Evolutionary conservation across 306 rosid species (phyloP), one percentile per base, ranked within the genome.

Genomic region (Citrullus mucosospermus): DNA sequence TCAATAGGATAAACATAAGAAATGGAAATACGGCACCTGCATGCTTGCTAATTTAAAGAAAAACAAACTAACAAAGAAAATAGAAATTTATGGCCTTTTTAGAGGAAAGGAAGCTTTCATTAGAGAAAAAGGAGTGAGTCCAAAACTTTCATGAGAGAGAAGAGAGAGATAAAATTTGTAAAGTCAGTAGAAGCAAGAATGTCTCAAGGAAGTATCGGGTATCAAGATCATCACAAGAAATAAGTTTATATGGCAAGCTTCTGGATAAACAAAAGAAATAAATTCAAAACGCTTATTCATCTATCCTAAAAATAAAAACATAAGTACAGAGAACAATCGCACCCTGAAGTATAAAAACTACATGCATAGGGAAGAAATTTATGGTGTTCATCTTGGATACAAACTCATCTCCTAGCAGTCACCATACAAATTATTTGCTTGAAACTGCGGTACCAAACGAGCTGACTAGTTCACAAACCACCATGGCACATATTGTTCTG

Each of bases 191-290:
- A 67, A 17, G 51, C 50, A 66, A 3, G 39, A 16, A 34, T 51
- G 73, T 39, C 73, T 18, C 22, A 63, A 32, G 43, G n/a, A 63
- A 34, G 43, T 30, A 3, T 62, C 2, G 43, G 6, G 10, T 6
- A 62, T 62, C 53, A 70, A 50, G 56, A 22, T 46, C 18, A 22
- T 70, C 57, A 70, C 55, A 66, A 38, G 28, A 66, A 66, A 38
- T 68, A 20, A 46, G 54, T 70, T 70, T 46, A 70, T 28, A 44
- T 2, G 39, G 58, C 13, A 12, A 11, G 58, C 12, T 22, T 46
- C 77, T 28, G 38, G 77, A 72, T 72, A 72, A 30, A 14, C 38
- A 46, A 70, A 30, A 72, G n/a, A 72, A 72, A 28, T 72, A 72
- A 44, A 25, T 72, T 50, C 16, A 53, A 20, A 5, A 72, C 25